Evolutionary conservation across 164 flowering plant species (phyloP), one percentile per base, ranked within the genome.

Genomic region (Dillenia suffruticosa): DNA sequence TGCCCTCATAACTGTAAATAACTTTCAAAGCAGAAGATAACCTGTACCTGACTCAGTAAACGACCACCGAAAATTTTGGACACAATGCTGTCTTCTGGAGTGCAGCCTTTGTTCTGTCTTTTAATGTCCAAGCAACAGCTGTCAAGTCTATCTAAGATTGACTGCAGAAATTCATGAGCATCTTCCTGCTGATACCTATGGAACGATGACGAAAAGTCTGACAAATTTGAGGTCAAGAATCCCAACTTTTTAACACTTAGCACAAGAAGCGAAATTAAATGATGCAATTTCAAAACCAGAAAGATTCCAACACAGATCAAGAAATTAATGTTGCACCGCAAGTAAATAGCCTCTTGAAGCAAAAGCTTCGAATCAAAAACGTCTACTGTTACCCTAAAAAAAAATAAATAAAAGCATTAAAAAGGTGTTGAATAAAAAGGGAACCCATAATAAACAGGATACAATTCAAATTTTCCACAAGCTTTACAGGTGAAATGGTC

Each of bases 81-180:
- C 14, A 95, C 92, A 19, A 95, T 54, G 70, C 77, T 85, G 9
- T 64, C 61, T 50, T 64, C 70, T 2, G 70, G 46, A 55, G 79
- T 54, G 44, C 15, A 12, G 19, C 16, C 32, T 8, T 16, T 22
- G 15, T 63, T 69, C 51, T 54, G 51, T 12, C 9, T 1, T n/a
- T 44, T 63, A 10, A 55, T 45, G 56, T 69, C 71, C 57, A 62
- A 56, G 61, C 71, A 72, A 58, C 77, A 72, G 14, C 74, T 72
- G 55, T 85, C 94, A 56, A 94, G 83, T 67, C 68, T 86, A 71
- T 89, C 96, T 68, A 94, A 65, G 59, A 91, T 75, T 74, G 85
- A 82, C 48, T 88, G 93, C 58, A 91, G 68, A 64, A 89, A 94
- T 59, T 91, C 99, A 81, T 94, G 99, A 49, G 99, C 99, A 86